These are phyloP conservation scores for Paecilomyces niveus DNA, from an alignment of 2,329 filamentous ascomycete genomes.

Conservation along the genomic window DNA sequence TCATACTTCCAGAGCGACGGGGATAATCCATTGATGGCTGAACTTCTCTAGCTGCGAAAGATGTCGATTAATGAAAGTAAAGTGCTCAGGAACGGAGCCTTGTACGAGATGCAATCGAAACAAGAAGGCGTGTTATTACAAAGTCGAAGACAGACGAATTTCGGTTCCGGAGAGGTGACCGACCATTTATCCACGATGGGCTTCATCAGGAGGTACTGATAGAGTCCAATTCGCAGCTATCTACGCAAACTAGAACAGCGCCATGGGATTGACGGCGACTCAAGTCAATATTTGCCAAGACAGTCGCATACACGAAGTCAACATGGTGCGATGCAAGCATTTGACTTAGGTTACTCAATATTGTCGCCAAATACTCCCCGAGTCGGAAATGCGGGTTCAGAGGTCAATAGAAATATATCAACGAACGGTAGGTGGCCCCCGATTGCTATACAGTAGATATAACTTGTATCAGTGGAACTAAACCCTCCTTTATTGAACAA, in stretches of 20 bases:
- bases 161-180: not conserved
- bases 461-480: not conserved
- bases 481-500: not conserved
- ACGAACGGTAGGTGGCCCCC: not conserved
- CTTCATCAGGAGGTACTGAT: not conserved
- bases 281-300: not conserved
- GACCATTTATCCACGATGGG: not conserved
- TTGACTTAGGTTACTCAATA: not conserved
- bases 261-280: not conserved
- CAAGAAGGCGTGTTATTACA: constrained; percentile 15
- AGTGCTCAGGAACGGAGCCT: constrained; percentile 18
- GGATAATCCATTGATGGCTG: not conserved
- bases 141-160: not conserved
- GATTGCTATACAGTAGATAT: not conserved
- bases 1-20: not conserved
- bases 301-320: not conserved
- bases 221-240: not conserved
- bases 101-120: constrained; percentile 18
- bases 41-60: constrained; percentile 13
- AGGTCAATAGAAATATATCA: not conserved
- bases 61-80: constrained; percentile 23
- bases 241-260: not conserved
- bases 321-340: not conserved
- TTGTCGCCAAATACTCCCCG: not conserved
- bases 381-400: not conserved